A percentile compares a stretch with the other conserved stretches of the same genome.
These are phyloP conservation scores for Purpureocillium takamizusanense DNA, from an alignment of 2,329 filamentous ascomycete species.

Conservation along the genomic window DNA sequence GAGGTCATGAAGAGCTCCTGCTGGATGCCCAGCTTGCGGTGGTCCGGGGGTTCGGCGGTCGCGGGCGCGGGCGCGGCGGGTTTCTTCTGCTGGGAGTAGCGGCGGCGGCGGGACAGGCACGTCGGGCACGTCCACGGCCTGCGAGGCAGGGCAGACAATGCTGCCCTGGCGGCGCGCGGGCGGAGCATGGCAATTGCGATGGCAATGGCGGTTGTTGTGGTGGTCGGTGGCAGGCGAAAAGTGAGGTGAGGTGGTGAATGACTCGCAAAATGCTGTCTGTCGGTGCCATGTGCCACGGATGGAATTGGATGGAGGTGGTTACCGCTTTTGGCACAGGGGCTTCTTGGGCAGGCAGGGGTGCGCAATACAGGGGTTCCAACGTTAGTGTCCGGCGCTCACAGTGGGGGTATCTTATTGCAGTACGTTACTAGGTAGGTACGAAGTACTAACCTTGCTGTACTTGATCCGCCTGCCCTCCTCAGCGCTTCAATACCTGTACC, in stretches of 20 bases:
- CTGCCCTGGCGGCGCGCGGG: conserved; percentile 12
- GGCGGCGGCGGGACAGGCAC: conserved; percentile 18
- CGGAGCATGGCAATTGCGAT: conserved; percentile 18
- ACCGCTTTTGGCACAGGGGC: no score
- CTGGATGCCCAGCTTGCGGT: conserved; percentile 49
- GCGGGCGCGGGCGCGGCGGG: conserved; percentile 6
- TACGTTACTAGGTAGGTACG: no score
- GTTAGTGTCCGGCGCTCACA: no score
- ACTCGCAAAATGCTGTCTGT: background rate
- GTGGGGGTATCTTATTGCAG: no score
- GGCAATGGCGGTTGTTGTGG: background rate
- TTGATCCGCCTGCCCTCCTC: no score
- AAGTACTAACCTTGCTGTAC: no score
- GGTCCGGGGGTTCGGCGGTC: conserved; percentile 36
- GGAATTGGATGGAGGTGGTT: no score
- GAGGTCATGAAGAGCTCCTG: conserved; percentile 77
- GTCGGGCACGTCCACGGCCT: conserved; percentile 21
- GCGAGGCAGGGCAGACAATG: conserved; percentile 8
- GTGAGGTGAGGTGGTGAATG: no score
- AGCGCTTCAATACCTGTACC: no score
- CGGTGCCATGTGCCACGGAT: no score
- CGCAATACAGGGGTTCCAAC: no score
- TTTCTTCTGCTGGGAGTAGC: conserved; percentile 19
- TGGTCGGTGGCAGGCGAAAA: background rate
- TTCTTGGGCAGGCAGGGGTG: no score